Evolutionary conservation across 176 grass and related monocot species (phyloP).

Genomic region (Themeda triandra): DNA sequence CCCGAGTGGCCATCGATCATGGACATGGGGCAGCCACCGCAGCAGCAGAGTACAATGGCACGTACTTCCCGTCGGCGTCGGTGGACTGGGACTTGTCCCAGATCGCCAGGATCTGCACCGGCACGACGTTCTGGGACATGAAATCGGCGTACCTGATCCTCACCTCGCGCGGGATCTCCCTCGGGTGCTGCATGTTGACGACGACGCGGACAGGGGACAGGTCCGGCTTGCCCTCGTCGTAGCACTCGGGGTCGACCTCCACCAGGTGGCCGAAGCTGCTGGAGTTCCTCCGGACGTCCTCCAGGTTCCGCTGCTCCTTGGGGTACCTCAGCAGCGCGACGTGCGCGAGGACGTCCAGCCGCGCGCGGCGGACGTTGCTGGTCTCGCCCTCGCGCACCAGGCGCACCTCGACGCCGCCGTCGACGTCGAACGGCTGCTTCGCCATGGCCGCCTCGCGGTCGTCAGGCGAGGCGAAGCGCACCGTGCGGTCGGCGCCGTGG

Average conservation of each 20-base stretch:
- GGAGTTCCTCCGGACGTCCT: too few species aligned
- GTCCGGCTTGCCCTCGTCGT: too few species aligned
- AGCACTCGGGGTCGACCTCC: too few species aligned
- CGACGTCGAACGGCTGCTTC: conserved; percentile 8
- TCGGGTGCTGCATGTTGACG: too few species aligned
- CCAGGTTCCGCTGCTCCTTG: background rate
- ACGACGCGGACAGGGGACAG: too few species aligned
- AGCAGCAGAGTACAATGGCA: background rate
- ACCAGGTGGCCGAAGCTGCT: too few species aligned
- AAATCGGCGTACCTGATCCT: background rate
- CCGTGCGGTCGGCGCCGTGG: background rate
- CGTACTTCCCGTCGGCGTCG: background rate
- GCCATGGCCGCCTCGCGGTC: background rate
- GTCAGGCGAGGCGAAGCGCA: background rate
- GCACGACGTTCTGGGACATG: background rate
- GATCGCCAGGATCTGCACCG: background rate
- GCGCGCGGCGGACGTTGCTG: background rate
- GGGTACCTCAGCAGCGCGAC: conserved; percentile 6
- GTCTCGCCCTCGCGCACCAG: background rate
- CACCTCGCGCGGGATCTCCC: too few species aligned
- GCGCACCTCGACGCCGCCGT: background rate
- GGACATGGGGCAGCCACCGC: too few species aligned
- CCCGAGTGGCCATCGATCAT: too few species aligned
- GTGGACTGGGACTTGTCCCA: background rate
- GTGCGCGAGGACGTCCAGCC: background rate